These are phyloP conservation scores for Magnaporthiopsis rhizophila DNA, from an alignment of 2,329 filamentous ascomycete genomes.

Conservation along the genomic window DNA sequence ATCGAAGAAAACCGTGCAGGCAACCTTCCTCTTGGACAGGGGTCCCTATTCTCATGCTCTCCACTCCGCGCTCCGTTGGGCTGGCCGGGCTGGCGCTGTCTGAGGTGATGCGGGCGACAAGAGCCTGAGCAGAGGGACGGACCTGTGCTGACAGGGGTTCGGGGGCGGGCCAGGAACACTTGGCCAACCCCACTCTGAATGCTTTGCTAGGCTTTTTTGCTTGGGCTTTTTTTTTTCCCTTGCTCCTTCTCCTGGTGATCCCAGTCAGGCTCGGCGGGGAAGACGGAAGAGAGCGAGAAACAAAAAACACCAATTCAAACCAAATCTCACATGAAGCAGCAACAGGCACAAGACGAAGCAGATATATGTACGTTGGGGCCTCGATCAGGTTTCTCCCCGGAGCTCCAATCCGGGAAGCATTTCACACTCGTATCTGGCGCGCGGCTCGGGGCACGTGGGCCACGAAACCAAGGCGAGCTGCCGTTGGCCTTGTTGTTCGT, in stretches of 20 bases:
- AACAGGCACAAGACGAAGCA: neutral
- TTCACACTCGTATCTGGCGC: neutral
- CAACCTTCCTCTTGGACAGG: neutral
- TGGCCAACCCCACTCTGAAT: neutral
- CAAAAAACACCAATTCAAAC: neutral
- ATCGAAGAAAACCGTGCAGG: neutral
- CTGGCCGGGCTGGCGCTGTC: too few relatives aligned
- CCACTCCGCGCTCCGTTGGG: neutral
- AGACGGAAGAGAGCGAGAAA: neutral
- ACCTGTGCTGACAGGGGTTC: slow-evolving; percentile 3
- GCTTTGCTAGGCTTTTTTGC: neutral
- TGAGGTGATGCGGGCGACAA: neutral
- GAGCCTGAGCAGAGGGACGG: neutral
- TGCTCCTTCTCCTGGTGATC: neutral
- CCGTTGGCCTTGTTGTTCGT: neutral
- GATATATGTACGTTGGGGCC: neutral
- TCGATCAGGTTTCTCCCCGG: neutral
- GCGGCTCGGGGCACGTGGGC: neutral
- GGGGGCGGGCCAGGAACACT: neutral
- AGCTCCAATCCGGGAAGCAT: neutral
- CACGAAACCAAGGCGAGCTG: neutral
- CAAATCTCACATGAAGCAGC: neutral
- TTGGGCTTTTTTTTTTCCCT: neutral
- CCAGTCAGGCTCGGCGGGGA: neutral
- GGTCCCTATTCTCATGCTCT: neutral